Evolutionary conservation across 345 rosid species (phyloP).

Genomic region (Brassica juncea): DNA sequence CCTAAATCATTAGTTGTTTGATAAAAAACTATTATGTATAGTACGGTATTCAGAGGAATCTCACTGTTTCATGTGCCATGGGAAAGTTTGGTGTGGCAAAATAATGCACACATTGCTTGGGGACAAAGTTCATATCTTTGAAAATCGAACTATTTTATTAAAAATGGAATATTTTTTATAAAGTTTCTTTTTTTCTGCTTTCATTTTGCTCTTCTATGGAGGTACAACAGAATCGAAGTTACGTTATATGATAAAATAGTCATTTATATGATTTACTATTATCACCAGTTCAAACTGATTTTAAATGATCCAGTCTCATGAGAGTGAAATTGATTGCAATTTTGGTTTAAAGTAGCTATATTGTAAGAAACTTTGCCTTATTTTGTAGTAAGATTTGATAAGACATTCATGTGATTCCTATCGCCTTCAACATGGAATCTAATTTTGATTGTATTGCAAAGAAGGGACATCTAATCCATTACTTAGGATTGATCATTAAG

Average conservation of each 20-base stretch:
- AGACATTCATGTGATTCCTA: conserved; percentile 9
- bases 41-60: background rate
- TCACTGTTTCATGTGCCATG: conserved; percentile 37
- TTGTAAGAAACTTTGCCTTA: background rate
- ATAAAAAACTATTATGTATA: background rate
- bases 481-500: conserved; percentile 1
- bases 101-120: conserved; percentile 24
- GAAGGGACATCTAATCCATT: conserved; percentile 7
- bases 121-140: background rate
- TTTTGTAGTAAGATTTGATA: conserved; percentile 9
- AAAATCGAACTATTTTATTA: background rate
- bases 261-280: background rate
- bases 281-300: background rate
- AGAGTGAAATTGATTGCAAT: background rate
- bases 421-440: background rate
- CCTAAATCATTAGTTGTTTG: background rate
- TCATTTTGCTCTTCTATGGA: background rate
- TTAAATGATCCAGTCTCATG: background rate
- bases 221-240: background rate
- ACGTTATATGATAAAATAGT: background rate
- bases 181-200: background rate
- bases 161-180: background rate
- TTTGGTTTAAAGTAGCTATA: background rate
- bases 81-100: conserved; percentile 31
- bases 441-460: conserved; percentile 13